Percentiles rank a stretch among this genome's conserved stretches.
Evolutionary conservation across 768 basidiomycete genomes (phyloP).

Genomic region (Sporobolomyces roseus): DNA sequence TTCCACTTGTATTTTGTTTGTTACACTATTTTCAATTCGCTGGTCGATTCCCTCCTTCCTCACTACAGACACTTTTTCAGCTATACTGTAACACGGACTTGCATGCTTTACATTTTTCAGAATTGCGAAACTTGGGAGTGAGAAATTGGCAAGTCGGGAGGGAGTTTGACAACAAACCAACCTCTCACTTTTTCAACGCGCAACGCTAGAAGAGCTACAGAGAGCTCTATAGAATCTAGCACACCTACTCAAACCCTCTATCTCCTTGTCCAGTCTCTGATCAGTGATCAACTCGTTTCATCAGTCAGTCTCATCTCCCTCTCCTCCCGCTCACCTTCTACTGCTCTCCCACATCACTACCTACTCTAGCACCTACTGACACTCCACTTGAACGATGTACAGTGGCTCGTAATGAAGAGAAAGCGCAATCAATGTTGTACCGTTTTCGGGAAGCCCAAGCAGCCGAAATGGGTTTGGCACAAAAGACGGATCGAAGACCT

Average conservation of each 20-base stretch:
- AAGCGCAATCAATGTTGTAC: constrained; percentile 90
- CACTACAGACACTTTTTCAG: too few species aligned
- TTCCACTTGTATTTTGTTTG: too few species aligned
- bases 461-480: constrained; percentile 85
- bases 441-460: constrained; percentile 96
- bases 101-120: too few species aligned
- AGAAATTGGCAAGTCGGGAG: too few species aligned
- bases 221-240: neutral
- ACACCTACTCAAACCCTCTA: neutral
- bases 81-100: too few species aligned
- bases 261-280: too few species aligned
- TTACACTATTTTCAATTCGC: too few species aligned
- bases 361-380: neutral
- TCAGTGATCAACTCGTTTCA: constrained; percentile 2
- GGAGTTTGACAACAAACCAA: too few species aligned
- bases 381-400: neutral
- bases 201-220: too few species aligned
- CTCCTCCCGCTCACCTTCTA: neutral
- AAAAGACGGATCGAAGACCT: constrained; percentile 71
- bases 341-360: neutral
- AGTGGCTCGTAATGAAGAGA: constrained; percentile 93
- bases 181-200: too few species aligned
- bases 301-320: constrained; percentile 1
- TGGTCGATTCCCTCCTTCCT: too few species aligned
- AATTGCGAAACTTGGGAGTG: too few species aligned